phyloP scores from a whole-genome alignment of 2,329 filamentous ascomycete species.

The Cladosporium halotolerans region DNA sequence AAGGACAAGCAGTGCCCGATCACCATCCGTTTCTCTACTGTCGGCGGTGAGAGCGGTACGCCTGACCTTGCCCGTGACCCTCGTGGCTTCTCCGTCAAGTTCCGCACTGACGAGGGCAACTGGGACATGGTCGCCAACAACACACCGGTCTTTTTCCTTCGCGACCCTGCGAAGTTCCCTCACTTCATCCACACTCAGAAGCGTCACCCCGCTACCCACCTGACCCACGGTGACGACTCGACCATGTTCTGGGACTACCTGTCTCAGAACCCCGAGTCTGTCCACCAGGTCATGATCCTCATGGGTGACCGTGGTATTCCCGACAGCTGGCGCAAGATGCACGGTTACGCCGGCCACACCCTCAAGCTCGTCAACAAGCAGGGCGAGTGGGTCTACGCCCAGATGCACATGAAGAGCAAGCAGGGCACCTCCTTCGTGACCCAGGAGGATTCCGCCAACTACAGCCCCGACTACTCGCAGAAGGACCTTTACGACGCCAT shows the following conservation, averaged over 20 bases:
- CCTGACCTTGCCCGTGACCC: constrained; percentile 67
- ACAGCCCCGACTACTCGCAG: constrained; percentile 47
- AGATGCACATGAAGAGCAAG: constrained; percentile 49
- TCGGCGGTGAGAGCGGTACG: constrained; percentile 66
- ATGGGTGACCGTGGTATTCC: constrained; percentile 52
- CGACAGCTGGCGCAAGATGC: constrained; percentile 51
- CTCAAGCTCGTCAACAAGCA: constrained; percentile 49
- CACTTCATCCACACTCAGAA: constrained; percentile 71
- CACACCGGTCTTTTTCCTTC: constrained; percentile 69
- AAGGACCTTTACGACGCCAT: constrained; percentile 49
- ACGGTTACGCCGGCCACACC: constrained; percentile 49
- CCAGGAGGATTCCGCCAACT: constrained; percentile 45
- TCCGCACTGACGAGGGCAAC: constrained; percentile 66
- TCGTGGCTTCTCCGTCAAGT: constrained; percentile 66
- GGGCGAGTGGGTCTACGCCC: constrained; percentile 48
- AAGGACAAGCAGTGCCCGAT: constrained; percentile 64
- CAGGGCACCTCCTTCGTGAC: constrained; percentile 49
- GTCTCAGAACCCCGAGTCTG: constrained; percentile 48
- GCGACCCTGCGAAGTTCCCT: constrained; percentile 67
- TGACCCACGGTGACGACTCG: constrained; percentile 55
- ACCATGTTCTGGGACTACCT: constrained; percentile 64
- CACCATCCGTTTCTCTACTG: constrained; percentile 66
- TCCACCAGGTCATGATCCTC: constrained; percentile 50
- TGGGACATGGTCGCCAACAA: constrained; percentile 68
- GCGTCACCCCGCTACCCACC: constrained; percentile 53